Evolutionary conservation across 176 grass and related monocot species (phyloP), one percentile per base, ranked within the genome.

Genomic region (Ampelocalamus luodianensis): DNA sequence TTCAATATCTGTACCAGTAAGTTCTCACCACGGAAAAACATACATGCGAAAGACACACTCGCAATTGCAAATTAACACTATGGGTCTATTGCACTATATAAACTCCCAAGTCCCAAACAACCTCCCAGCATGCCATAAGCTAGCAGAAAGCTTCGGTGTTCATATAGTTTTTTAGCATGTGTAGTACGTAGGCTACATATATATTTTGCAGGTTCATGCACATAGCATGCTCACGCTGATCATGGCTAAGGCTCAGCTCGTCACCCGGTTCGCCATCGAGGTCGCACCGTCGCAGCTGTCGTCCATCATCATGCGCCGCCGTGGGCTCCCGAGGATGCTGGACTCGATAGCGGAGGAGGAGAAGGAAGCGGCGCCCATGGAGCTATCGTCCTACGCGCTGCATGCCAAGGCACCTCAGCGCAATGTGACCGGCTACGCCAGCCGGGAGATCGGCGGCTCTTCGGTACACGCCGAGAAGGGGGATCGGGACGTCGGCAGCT

Each of bases 241-340:
- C 77, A 87, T 81, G 85, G 85, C 85, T 5, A 87, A 87, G 59
- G 85, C 77, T 3, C 77, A 87, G 77, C 59, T 87, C 46, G 26
- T 81, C 26, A 46, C 85, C 59, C 36, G 23, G 17, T 42, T 87
- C 59, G 23, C 85, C 1, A 24, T 80, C 7, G 85, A 87, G 69
- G 44, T 74, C 1, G 77, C 77, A 36, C 68, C 85, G 40, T 69
- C 83, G 51, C 74, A 45, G 74, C 83, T 85, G 64, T 60, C 65
- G 68, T 65, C 77, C 2, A 81, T 87, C 68, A 54, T 79, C 55
- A 10, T 68, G 85, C 58, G 45, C 45, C 77, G 77, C 17, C 56
- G 77, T 3, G 46, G 44, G 36, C 1, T 56, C 36, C 85, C 46
- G 46, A 56, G 45, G 85, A 56, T 12, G 68, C 59, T 87, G 69